These are phyloP conservation scores for Gnomoniopsis sp. DNA, from an alignment of 2,329 filamentous ascomycete species.

Conservation along the genomic window DNA sequence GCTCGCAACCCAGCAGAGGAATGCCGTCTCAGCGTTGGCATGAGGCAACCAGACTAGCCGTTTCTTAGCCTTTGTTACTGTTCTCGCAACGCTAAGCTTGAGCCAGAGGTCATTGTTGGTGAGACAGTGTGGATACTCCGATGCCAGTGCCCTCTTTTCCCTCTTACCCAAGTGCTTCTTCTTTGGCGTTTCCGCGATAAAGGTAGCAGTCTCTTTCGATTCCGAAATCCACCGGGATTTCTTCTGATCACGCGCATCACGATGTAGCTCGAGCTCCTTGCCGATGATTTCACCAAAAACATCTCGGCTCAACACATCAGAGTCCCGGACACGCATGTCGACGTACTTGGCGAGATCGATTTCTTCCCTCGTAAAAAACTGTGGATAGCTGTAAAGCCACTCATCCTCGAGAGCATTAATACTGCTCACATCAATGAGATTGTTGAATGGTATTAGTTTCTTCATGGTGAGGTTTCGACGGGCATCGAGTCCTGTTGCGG, in stretches of 20 bases:
- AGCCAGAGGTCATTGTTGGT: not conserved
- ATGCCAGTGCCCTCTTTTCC: not conserved
- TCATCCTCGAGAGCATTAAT: conserved; percentile 18
- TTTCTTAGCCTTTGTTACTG: not conserved
- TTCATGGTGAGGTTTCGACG: no score
- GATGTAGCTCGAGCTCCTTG: not conserved
- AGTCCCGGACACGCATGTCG: no score
- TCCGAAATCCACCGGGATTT: no score
- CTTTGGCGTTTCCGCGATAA: not conserved
- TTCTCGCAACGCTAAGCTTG: not conserved
- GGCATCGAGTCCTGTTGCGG: no score
- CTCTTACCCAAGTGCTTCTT: not conserved
- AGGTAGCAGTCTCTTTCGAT: not conserved
- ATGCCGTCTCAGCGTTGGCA: not conserved
- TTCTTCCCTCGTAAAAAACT: conserved; percentile 7
- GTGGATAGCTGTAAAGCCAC: conserved; percentile 22
- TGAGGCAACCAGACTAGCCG: not conserved
- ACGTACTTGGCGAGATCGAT: no score
- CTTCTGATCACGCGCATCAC: no score
- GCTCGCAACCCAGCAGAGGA: conserved; percentile 4
- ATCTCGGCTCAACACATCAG: not conserved
- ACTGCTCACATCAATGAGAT: conserved; percentile 12
- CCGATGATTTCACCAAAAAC: not conserved
- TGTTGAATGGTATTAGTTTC: conserved; percentile 12
- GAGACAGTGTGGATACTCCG: rapidly evolving